Base-by-base conservation (phyloP, 75 land plant genomes). In the Selaginella moellendorffii region DNA sequence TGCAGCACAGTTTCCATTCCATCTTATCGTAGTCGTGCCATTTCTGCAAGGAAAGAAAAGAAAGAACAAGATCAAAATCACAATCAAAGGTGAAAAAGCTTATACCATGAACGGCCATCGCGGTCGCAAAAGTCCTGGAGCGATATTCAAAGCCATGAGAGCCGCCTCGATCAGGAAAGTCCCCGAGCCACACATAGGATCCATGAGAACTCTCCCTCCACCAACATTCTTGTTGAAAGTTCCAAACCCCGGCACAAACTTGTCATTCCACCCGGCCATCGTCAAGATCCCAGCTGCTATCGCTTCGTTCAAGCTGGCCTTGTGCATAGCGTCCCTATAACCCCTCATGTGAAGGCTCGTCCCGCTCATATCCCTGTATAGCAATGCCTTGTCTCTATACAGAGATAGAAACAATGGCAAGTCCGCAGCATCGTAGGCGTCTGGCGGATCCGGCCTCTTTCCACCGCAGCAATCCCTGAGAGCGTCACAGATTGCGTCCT, bases 11-110 rank as follows among this genome's bases (percentile, higher is more conserved):
- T 2, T 20, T 23, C 69, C 69, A 67, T 26, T 28, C 64, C 19
- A 28, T 25, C 28, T 56, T 22, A 67, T 67, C 69, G 56, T 59
- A 67, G 51, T 67, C 69, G 56, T 67, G 69, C 69, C 69, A 67
- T 26, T 29, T 27, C 69, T 67, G 67, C 21, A 65, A 12, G 53
- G 42, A 36, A 30, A 9, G 0, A 27, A 27, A 9, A 54, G 22
- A 22, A 67, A 24, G 25, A 17, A 19, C 10, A 64, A 36, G 46
- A 36, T 36, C 14, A 36, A 36, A 5, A 36, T 36, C 46, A 36
- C 14, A 5, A 36, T 36, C n/a, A n/a, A 36, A 36, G 10, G 14
- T 36, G 46, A 36, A 36, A 36, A 5, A 36, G 14, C 46, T 36
- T 14, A 26, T 67, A 56, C 69, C 69, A 31, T 42, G 30, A 67